Conservation (phyloP, 176 grass and related monocot genomes). For the Musa acuminata region DNA sequence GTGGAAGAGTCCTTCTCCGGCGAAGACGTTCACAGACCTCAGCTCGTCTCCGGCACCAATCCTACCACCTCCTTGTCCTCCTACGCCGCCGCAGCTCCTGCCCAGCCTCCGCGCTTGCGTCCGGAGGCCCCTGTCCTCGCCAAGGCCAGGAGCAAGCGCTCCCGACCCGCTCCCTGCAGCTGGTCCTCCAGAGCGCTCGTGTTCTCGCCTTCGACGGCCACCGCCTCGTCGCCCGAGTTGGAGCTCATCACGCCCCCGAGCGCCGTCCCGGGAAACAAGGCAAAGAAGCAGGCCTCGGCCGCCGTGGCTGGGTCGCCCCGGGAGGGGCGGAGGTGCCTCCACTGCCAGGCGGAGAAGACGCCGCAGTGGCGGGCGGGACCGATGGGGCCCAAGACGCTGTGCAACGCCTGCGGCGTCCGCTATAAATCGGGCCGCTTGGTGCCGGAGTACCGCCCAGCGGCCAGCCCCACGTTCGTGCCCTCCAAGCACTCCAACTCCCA, state of each 20-base stretch:
- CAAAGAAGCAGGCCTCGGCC: constrained; percentile 23
- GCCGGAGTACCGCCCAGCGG: constrained; percentile 84
- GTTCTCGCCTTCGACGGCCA: constrained; percentile 21
- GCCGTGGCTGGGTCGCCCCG: constrained; percentile 6
- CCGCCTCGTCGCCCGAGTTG: constrained; percentile 21
- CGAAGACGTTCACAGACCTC: constrained; percentile 72
- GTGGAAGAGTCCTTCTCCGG: constrained; percentile 56
- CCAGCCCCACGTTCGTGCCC: constrained; percentile 69
- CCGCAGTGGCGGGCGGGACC: constrained; percentile 94
- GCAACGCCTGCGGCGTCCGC: constrained; percentile 94
- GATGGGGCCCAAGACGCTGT: constrained; percentile 92
- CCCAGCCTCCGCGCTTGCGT: constrained; percentile 26
- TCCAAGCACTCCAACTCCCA: constrained; percentile 94
- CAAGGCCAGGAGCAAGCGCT: constrained; percentile 73
- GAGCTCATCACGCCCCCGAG: constrained; percentile 12
- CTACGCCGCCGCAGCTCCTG: background rate
- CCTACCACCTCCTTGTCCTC: constrained; percentile 13
- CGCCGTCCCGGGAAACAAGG: constrained; percentile 30
- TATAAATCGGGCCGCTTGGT: constrained; percentile 92
- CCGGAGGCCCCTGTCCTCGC: constrained; percentile 37
- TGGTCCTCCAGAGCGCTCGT: constrained; percentile 60
- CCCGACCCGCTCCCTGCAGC: constrained; percentile 40
- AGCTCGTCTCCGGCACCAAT: constrained; percentile 47
- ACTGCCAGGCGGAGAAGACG: constrained; percentile 90
- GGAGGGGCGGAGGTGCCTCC: constrained; percentile 62